Evolutionary conservation across 1,284 basidiomycete genomes (phyloP), one percentile per base, ranked within the genome.

Genomic region (Puccinia triticina): DNA sequence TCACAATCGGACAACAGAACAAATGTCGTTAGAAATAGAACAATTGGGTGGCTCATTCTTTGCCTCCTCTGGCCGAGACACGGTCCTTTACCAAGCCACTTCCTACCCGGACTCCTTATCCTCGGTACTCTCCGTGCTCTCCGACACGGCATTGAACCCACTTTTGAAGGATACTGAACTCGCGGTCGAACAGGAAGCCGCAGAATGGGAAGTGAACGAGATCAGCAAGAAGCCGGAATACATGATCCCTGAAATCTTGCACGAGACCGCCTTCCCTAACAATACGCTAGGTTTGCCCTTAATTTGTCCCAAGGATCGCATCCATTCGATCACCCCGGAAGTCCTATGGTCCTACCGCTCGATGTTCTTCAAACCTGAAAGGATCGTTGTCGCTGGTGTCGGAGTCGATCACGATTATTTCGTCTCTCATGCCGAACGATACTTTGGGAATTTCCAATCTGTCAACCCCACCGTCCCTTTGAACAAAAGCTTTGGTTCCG

Each of bases 251-350:
- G 79, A 82, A 82, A 46, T 75, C 14, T 46, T 82, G 32, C 79
- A 82, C 40, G 79, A 82, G 40, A 74, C 40, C 29, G 79, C 79
- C 61, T 82, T 66, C 69, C 72, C 79, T 11, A 74, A 75, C 46
- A 82, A 82, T 26, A 82, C 79, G 4, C 37, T 82, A n/a, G 79
- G 79, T 29, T 75, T 82, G 57, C 79, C 79, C 34, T 46, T 82
- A 10, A 82, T 82, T 18, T 82, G 79, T 67, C 79, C 79, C 48
- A 74, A 75, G 26, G 79, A 82, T 75, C 57, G 79, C 0, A 82
- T 82, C 37, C 23, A 50, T 26, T 50, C 59, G 14, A 82, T 82
- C 59, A 59, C 79, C 46, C 53, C 79, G 2, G 26, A 75, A 73
- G 40, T 75, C 10, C 34, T 82, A 43, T 75, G 79, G 71, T 32